A percentile compares a stretch with the other conserved stretches of the same genome.
Evolutionary conservation across 2,329 filamentous ascomycete genomes (phyloP).

Genomic region (Phaeosphaeria sp.): DNA sequence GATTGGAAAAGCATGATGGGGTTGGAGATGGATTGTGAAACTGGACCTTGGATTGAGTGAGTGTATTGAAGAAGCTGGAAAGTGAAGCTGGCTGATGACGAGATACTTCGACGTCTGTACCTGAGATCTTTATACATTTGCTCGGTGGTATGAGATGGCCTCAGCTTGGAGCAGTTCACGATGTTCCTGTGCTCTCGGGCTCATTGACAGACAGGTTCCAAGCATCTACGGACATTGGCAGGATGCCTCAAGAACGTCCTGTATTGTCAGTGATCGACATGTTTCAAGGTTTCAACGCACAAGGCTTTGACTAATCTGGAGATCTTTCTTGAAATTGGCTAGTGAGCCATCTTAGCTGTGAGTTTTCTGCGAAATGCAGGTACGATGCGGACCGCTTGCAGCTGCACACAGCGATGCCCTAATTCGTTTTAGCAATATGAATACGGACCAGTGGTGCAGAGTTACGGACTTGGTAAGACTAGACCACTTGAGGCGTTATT

Average conservation of each 20-base stretch:
- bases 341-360: background rate
- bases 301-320: background rate
- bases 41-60: background rate
- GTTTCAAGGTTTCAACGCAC: background rate
- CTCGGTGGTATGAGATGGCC: background rate
- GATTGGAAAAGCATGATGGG: background rate
- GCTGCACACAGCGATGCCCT: background rate
- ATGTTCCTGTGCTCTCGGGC: background rate
- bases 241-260: background rate
- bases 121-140: background rate
- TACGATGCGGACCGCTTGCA: background rate
- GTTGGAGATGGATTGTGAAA: background rate
- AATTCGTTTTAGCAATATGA: background rate
- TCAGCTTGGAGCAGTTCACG: background rate
- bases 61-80: background rate
- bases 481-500: background rate
- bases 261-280: background rate
- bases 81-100: background rate
- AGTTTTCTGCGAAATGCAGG: background rate
- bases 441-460: background rate
- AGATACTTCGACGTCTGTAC: background rate
- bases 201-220: background rate
- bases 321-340: background rate
- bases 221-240: background rate
- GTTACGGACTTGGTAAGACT: background rate